These are phyloP conservation scores for Ambrosiella cleistominuta DNA, from an alignment of 2,329 filamentous ascomycete species.

Conservation along the genomic window DNA sequence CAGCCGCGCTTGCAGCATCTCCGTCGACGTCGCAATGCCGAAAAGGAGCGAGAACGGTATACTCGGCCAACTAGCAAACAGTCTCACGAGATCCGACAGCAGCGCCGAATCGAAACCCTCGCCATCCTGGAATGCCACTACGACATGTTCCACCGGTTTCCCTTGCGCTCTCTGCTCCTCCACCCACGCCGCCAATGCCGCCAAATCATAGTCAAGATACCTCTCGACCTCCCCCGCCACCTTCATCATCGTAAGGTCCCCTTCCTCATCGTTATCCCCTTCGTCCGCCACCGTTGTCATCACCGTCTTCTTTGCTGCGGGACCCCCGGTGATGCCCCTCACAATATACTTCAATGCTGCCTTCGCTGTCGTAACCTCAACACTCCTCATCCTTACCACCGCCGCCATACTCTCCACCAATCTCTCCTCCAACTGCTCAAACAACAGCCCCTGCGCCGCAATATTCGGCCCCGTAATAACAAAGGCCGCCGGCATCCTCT, in stretches of 20 bases:
- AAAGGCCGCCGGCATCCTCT: slow-evolving; percentile 45
- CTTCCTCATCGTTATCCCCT: slow-evolving; percentile 5
- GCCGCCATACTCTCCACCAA: slow-evolving; percentile 31
- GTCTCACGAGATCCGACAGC: slow-evolving; percentile 51
- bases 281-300: neutral
- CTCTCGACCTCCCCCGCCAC: slow-evolving; percentile 23
- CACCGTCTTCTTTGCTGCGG: slow-evolving; percentile 26
- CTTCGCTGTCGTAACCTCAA: slow-evolving; percentile 58
- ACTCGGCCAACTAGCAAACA: slow-evolving; percentile 52
- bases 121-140: slow-evolving; percentile 63
- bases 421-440: slow-evolving; percentile 47
- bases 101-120: slow-evolving; percentile 61
- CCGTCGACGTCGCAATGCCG: slow-evolving; percentile 65
- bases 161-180: slow-evolving; percentile 21
- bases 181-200: slow-evolving; percentile 47
- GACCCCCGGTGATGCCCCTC: slow-evolving; percentile 37
- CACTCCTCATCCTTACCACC: slow-evolving; percentile 47
- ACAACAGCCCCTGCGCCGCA: slow-evolving; percentile 56
- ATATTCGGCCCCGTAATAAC: slow-evolving; percentile 66
- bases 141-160: slow-evolving; percentile 35
- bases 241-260: neutral
- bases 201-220: slow-evolving; percentile 63
- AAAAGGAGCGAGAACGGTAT: slow-evolving; percentile 64
- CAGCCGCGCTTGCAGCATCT: slow-evolving; percentile 59
- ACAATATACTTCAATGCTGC: slow-evolving; percentile 54